These are phyloP conservation scores for Pichia sp. DNA, from an alignment of 1,139 yeast genomes.

Conservation along the genomic window DNA sequence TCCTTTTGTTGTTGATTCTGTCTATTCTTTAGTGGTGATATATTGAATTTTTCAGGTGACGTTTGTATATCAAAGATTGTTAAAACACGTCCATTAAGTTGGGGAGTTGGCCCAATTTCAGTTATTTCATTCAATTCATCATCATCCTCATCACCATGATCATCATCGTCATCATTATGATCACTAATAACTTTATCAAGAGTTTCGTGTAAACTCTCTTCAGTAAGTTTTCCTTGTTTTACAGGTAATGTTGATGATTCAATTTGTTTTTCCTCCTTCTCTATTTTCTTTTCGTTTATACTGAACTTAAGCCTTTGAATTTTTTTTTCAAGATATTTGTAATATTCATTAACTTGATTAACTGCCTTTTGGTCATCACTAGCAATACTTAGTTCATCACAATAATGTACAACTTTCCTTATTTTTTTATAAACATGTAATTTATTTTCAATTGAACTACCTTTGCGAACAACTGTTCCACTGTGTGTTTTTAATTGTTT, in stretches of 20 bases:
- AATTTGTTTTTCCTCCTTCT: background rate
- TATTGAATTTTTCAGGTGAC: slow-evolving; percentile 21
- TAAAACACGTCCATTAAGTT: slow-evolving; percentile 60
- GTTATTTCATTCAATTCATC: slow-evolving; percentile 7
- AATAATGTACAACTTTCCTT: slow-evolving; percentile 4
- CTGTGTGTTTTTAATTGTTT: slow-evolving; percentile 6
- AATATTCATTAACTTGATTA: slow-evolving; percentile 5
- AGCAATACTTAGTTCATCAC: background rate
- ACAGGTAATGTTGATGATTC: too few species aligned
- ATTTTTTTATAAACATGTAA: slow-evolving; percentile 11
- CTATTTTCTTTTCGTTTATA: background rate
- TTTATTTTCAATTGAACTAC: slow-evolving; percentile 8
- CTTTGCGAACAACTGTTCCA: slow-evolving; percentile 11
- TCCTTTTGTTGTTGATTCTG: background rate
- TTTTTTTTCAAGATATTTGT: background rate
- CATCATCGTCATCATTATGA: too few species aligned
- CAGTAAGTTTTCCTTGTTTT: too few species aligned
- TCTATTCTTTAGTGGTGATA: slow-evolving; percentile 28
- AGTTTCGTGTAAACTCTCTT: too few species aligned
- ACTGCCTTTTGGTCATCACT: background rate
- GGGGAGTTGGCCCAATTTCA: slow-evolving; percentile 74
- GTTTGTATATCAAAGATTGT: slow-evolving; percentile 52
- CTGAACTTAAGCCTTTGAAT: background rate
- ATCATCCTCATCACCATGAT: background rate
- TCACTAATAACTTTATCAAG: too few species aligned